Percentiles rank a stretch among this genome's conserved stretches.
Evolutionary conservation across 345 rosid species (phyloP).

Genomic region (Eucalyptus shirleyi): DNA sequence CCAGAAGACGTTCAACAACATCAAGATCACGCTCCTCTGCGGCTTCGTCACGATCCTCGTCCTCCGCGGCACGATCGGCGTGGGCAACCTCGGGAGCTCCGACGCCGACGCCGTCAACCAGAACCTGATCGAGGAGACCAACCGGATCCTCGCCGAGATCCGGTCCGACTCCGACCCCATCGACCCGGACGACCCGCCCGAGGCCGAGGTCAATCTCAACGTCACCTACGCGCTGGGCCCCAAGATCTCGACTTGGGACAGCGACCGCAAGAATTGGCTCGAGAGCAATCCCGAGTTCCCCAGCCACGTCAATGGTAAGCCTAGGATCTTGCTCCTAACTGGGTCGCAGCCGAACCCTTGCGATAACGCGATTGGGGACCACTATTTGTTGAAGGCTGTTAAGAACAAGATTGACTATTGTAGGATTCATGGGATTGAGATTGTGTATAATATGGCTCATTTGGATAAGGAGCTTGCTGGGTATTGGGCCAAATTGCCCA

Average conservation of each 20-base stretch:
- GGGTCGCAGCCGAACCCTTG: constrained; percentile 95
- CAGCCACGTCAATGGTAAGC: constrained; percentile 41
- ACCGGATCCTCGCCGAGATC: constrained; percentile 79
- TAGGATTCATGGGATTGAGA: constrained; percentile 94
- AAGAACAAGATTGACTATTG: constrained; percentile 96
- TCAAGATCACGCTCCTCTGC: constrained; percentile 87
- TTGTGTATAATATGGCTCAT: constrained; percentile 95
- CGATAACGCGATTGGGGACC: constrained; percentile 90
- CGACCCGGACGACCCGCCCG: constrained; percentile 40
- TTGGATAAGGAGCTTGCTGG: constrained; percentile 89
- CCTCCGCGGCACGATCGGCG: constrained; percentile 88
- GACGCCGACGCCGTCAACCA: constrained; percentile 77
- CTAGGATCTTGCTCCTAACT: constrained; percentile 62
- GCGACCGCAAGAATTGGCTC: constrained; percentile 55
- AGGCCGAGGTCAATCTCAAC: constrained; percentile 40
- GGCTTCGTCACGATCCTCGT: constrained; percentile 93
- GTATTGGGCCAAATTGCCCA: constrained; percentile 90
- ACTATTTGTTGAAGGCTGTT: constrained; percentile 64
- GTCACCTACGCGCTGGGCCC: constrained; percentile 71
- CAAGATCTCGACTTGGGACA: constrained; percentile 57
- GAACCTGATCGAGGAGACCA: constrained; percentile 72
- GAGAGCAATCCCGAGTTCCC: constrained; percentile 63
- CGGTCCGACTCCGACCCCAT: constrained; percentile 71
- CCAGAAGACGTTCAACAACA: constrained; percentile 79
- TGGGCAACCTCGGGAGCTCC: constrained; percentile 58